phyloP scores from a whole-genome alignment of 2,329 filamentous ascomycete species.

The Colletotrichum tofieldiae region DNA sequence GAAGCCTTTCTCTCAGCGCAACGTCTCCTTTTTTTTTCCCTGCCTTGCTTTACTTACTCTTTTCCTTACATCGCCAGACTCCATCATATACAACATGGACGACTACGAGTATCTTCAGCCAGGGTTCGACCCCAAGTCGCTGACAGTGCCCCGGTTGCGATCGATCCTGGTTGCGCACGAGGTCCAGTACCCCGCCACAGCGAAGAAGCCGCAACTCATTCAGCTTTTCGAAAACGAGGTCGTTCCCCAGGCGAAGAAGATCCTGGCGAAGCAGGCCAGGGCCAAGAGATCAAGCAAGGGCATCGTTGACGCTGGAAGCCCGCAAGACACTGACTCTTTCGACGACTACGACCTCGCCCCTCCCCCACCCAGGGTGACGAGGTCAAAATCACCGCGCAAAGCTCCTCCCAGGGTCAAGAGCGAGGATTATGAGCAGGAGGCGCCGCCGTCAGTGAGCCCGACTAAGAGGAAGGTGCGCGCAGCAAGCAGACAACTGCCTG shows the following conservation, averaged over 20 bases:
- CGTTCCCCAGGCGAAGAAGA: conserved; percentile 81
- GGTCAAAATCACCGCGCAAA: conserved; percentile 71
- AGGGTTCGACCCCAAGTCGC: conserved; percentile 85
- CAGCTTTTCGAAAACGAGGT: conserved; percentile 87
- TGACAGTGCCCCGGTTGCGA: conserved; percentile 91
- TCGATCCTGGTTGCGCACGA: conserved; percentile 93
- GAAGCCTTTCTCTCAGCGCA: conserved; percentile 15
- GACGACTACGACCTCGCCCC: conserved; percentile 72
- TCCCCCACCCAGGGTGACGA: conserved; percentile 64
- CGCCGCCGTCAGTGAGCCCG: conserved; percentile 59
- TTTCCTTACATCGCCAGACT: conserved; percentile 4
- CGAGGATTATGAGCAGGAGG: conserved; percentile 63
- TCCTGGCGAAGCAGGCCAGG: conserved; percentile 81
- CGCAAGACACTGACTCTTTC: conserved; percentile 75
- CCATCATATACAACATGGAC: conserved; percentile 63
- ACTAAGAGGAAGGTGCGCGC: conserved; percentile 70
- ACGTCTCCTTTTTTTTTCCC: not conserved
- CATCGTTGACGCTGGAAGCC: conserved; percentile 79
- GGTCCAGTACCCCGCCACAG: conserved; percentile 86
- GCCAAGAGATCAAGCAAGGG: conserved; percentile 91
- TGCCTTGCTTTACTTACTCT: not conserved
- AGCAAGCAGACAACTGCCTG: conserved; percentile 68
- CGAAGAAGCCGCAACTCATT: conserved; percentile 92
- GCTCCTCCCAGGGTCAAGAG: conserved; percentile 67
- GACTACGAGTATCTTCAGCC: conserved; percentile 87